phyloP scores from a whole-genome alignment of 106 monocot species.

The Apostasia ramifera region DNA sequence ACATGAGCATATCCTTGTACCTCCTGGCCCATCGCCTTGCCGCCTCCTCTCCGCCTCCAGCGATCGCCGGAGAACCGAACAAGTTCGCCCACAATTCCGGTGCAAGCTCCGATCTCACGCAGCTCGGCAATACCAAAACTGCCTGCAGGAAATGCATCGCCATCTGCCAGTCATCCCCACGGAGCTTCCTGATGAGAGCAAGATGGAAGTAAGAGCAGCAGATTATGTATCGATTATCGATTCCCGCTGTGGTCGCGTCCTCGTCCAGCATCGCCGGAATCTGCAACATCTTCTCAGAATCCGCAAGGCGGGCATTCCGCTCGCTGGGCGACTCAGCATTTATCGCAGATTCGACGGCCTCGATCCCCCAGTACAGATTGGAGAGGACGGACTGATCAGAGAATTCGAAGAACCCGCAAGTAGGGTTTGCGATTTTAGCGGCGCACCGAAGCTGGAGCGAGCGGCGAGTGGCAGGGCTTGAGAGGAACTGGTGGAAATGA shows the following conservation, averaged over 20 bases:
- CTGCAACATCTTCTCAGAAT: slow-evolving; percentile 79
- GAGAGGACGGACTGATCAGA: slow-evolving; percentile 65
- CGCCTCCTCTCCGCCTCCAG: slow-evolving; percentile 18
- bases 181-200: slow-evolving; percentile 43
- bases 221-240: slow-evolving; percentile 58
- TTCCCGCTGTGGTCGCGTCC: slow-evolving; percentile 55
- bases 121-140: slow-evolving; percentile 37
- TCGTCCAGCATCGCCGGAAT: slow-evolving; percentile 76
- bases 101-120: slow-evolving; percentile 53
- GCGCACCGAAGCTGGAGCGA: slow-evolving; percentile 38
- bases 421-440: slow-evolving; percentile 19
- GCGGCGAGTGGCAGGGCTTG: slow-evolving; percentile 26
- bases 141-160: slow-evolving; percentile 81
- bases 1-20: slow-evolving; percentile 94
- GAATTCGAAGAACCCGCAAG: slow-evolving; percentile 26
- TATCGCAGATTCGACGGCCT: slow-evolving; percentile 35
- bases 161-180: slow-evolving; percentile 85
- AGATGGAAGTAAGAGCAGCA: slow-evolving; percentile 89
- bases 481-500: slow-evolving; percentile 43
- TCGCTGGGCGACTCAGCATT: slow-evolving; percentile 11
- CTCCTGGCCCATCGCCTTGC: slow-evolving; percentile 64
- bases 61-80: slow-evolving; percentile 16
- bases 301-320: slow-evolving; percentile 9
- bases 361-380: slow-evolving; percentile 66
- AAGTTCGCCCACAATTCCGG: slow-evolving; percentile 48